Evolutionary conservation across 2,329 filamentous ascomycete genomes (phyloP), one percentile per base, ranked within the genome.

Genomic region (Trichoderma koningiopsis): DNA sequence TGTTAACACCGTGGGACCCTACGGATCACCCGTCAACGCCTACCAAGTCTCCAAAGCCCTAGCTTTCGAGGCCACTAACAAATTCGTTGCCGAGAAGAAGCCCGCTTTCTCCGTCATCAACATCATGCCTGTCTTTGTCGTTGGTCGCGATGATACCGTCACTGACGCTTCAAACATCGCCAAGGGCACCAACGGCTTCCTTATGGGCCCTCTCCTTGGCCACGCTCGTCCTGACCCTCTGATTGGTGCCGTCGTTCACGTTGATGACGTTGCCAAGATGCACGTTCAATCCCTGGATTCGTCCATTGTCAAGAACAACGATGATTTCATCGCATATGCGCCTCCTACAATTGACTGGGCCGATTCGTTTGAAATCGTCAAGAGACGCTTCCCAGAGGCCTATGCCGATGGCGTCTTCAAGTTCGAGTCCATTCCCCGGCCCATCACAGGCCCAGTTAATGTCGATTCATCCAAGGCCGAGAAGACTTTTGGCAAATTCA

Each of bases 1-100:
- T 5, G 14, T 16, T 2, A 37, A 5, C 43, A 52, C 40, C 27
- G 24, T 68, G 1, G 74, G 74, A 1, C 79, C 79, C 11, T 79
- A 78, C 71, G 68, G 70, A 24, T 73, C 73, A 66, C 73, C 74
- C 59, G 74, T 80, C 43, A 76, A 73, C 6, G 80, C 79, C 24
- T 82, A 82, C 70, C 72, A 72, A 3, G 77, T 79, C 1, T 78
- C 78, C 70, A 82, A 82, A 72, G 74, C 75, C 2, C 74, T 75
- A 1, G 76, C 81, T 0, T 75, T 80, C 33, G 69, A 75, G 5
- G 75, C 76, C 4, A 76, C 77, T 16, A 77, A 81, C 69, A 72
- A 72, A 4, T 82, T 77, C 71, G 71, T 81, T 43, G 71, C 71
- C 10, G 68, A 73, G 2, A 71, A 78, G 66, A 75, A 76, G 14